Evolutionary conservation across 345 rosid species (phyloP).

Genomic region (Pistacia vera): DNA sequence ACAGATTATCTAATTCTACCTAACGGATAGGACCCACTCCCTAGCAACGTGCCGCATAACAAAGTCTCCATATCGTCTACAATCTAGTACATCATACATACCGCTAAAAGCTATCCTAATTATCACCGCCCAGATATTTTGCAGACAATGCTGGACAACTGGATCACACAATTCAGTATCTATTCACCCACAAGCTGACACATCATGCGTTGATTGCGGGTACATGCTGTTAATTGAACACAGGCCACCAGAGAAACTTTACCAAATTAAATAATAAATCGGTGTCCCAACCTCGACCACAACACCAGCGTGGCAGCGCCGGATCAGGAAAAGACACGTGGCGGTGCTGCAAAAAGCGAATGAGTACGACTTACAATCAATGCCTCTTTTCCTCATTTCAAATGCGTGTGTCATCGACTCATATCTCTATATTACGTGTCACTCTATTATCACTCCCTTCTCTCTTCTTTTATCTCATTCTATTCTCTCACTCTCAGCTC

Average conservation of each 20-base stretch:
- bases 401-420: constrained; percentile 23
- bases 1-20: constrained; percentile 15
- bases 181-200: background rate
- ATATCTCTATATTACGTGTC: constrained; percentile 40
- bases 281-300: background rate
- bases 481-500: background rate
- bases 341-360: constrained; percentile 18
- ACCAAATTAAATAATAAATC: background rate
- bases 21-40: constrained; percentile 13
- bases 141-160: background rate
- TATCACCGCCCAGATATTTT: background rate
- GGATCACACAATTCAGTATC: background rate
- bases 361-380: constrained; percentile 25
- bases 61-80: background rate
- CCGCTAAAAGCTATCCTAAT: background rate
- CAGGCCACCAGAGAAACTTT: constrained; percentile 2
- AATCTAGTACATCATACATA: background rate
- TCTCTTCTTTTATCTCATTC: constrained; percentile 21
- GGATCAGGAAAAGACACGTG: constrained; percentile 24
- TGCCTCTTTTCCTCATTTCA: background rate
- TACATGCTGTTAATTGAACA: background rate
- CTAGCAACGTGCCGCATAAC: constrained; percentile 22
- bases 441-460: constrained; percentile 15
- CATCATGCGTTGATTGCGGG: constrained; percentile 2
- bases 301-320: constrained; percentile 17